phyloP scores from a whole-genome alignment of 2,329 filamentous ascomycete genomes.

The Penicillium sp. region DNA sequence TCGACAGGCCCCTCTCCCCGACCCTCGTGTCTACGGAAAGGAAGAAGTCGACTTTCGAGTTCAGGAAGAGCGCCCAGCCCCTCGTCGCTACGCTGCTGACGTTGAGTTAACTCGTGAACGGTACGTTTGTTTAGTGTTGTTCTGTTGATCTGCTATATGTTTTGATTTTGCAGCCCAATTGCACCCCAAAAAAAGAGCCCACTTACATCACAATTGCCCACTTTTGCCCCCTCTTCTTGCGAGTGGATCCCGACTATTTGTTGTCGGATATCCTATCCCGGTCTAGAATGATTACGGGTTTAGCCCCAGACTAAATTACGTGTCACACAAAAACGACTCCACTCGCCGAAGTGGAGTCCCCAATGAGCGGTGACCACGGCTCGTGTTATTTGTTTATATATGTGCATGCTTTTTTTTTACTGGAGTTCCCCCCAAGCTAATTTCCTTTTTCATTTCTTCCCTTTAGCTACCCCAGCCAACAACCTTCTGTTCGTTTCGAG shows the following conservation, averaged over 20 bases:
- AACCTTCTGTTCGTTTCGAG: slow-evolving; percentile 53
- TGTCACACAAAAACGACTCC: slow-evolving; percentile 23
- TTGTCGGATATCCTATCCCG: slow-evolving; percentile 24
- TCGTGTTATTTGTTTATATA: slow-evolving; percentile 28
- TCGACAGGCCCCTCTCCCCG: slow-evolving; percentile 69
- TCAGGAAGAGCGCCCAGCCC: slow-evolving; percentile 33
- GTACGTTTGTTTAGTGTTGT: slow-evolving; percentile 38
- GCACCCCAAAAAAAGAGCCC: neutral
- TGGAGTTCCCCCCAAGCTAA: slow-evolving; percentile 19
- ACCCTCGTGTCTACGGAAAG: slow-evolving; percentile 67
- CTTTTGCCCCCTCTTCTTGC: neutral
- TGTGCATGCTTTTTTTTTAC: slow-evolving; percentile 15
- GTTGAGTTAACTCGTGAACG: slow-evolving; percentile 53
- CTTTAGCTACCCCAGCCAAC: slow-evolving; percentile 55
- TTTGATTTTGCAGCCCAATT: slow-evolving; percentile 8
- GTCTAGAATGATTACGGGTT: slow-evolving; percentile 21
- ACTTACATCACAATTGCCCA: neutral
- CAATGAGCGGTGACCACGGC: slow-evolving; percentile 27
- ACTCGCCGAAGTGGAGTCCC: slow-evolving; percentile 11
- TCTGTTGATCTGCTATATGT: slow-evolving; percentile 10
- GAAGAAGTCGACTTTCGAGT: slow-evolving; percentile 87
- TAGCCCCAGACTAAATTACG: slow-evolving; percentile 25
- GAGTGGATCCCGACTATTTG: slow-evolving; percentile 19
- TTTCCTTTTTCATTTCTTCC: slow-evolving; percentile 17
- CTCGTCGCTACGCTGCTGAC: slow-evolving; percentile 36